Evolutionary conservation across 805 yeast species (phyloP), one percentile per base, ranked within the genome.

Genomic region (Sungouiozyma intestinalis): DNA sequence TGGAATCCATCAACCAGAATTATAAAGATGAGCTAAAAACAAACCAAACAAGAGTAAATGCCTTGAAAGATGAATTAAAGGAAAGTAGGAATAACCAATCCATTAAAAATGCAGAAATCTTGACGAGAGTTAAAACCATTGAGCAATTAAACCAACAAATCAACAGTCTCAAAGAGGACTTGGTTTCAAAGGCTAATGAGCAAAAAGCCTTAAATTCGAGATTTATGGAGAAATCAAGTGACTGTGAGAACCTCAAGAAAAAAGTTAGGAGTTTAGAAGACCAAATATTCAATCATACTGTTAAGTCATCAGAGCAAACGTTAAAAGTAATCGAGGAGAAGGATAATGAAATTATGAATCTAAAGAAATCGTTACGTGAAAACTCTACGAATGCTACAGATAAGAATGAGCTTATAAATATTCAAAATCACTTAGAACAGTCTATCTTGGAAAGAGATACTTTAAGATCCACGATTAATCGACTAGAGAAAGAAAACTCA

Each of bases 271-370:
- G 42, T 13, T 36, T 53, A 27, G 52, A 48, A 43, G 47, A 38
- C n/a, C 54, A 48, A 36, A 40, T 53, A 24, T 44, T 52, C 16
- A 51, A 50, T 31, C 47, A 44, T 21, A 45, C 55, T 6, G 48
- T 55, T 15, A 46, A 48, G 19, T 39, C 44, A n/a, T 46, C 57
- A 5, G 53, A 53, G 36, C 45, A 40, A 29, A 44, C 39, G 5
- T 46, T 52, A 18, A 40, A 47, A 21, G 43, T 48, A n/a, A 43
- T 54, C 4, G 42, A 38, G 17, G 42, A 47, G 4, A 52, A 53
- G 38, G 50, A 52, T 21, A 33, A 29, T 9, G 54, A 50, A 40
- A 52, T 50, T 36, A 43, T 46, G 16, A 19, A 20, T n/a, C 43
- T 44, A 24, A 42, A 36, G 34, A 40, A n/a, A 33, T 39, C 31